Conservation (phyloP, 192 early-diverging fungal species). For the Nowakowskiella sp. region DNA sequence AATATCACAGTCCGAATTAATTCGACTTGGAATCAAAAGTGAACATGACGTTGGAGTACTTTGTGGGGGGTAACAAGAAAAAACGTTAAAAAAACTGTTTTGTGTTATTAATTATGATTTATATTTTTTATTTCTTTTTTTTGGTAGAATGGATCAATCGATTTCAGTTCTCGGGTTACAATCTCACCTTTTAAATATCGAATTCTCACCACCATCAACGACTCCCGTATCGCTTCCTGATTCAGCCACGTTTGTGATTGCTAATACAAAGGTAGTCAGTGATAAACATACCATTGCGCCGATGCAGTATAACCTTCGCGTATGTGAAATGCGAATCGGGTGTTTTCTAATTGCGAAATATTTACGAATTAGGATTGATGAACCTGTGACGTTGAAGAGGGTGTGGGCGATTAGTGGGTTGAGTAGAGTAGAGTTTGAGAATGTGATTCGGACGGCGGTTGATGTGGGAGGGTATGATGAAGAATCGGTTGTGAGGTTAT, state of each 20-base stretch:
- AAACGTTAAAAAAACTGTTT: not conserved
- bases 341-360: constrained; percentile 51
- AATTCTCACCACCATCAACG: constrained; percentile 68
- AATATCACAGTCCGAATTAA: constrained; percentile 43
- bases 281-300: constrained; percentile 86
- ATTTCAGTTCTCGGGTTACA: constrained; percentile 70
- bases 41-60: constrained; percentile 79
- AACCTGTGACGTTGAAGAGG: not conserved
- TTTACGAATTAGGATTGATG: too few relatives aligned
- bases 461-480: too few relatives aligned
- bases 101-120: not conserved
- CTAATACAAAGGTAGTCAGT: constrained; percentile 75
- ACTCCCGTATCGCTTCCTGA: constrained; percentile 42
- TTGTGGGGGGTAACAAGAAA: constrained; percentile 24
- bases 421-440: too few relatives aligned
- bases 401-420: not conserved
- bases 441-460: too few relatives aligned
- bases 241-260: constrained; percentile 68
- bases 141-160: constrained; percentile 86
- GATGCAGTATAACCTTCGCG: constrained; percentile 84
- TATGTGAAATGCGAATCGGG: constrained; percentile 81
- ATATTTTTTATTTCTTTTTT: constrained; percentile 4
- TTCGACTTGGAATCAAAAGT: constrained; percentile 65
- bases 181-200: constrained; percentile 64
- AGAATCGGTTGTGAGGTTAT: too few relatives aligned